Evolutionary conservation across 176 grass and related monocot species (phyloP).

Genomic region (Avena insularis): DNA sequence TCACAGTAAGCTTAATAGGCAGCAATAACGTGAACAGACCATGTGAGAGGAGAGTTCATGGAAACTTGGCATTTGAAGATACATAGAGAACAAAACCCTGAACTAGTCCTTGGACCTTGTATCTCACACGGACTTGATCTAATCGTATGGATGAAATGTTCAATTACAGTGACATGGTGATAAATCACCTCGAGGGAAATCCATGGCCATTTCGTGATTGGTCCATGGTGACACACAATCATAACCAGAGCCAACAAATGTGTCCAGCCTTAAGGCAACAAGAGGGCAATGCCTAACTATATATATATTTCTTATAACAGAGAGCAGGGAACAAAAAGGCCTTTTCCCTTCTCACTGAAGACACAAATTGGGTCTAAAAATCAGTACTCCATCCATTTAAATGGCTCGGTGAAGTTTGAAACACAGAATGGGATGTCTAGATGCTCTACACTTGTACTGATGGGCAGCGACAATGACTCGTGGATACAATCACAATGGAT

Average conservation of each 20-base stretch:
- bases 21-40: no score
- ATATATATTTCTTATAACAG: not conserved
- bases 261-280: not conserved
- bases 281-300: not conserved
- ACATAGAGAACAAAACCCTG: no score
- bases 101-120: no score
- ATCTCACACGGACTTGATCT: not conserved
- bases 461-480: no score
- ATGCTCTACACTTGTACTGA: no score
- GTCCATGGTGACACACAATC: not conserved
- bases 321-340: not conserved
- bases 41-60: not conserved
- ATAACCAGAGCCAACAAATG: not conserved
- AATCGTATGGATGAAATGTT: not conserved
- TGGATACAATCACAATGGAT: no score
- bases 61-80: not conserved
- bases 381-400: no score
- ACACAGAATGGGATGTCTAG: no score
- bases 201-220: not conserved
- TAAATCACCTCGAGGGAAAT: not conserved
- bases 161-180: not conserved
- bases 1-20: no score
- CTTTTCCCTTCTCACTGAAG: not conserved
- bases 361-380: not conserved
- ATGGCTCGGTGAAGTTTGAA: no score